A percentile compares a stretch with the other conserved stretches of the same genome.
Conservation (phyloP, 202 grass and related monocot species). For the Zizania palustris region DNA sequence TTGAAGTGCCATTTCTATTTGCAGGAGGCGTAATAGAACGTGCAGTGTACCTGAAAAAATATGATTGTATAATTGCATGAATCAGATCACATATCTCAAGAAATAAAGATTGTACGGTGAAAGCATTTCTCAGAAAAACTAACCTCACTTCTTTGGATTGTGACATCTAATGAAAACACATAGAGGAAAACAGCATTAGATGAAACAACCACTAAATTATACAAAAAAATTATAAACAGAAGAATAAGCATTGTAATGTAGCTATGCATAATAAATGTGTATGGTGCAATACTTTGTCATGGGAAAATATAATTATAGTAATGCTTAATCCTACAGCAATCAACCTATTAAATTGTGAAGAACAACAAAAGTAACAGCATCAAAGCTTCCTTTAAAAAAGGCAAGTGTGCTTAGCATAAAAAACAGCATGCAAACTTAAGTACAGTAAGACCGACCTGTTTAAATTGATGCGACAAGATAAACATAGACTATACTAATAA, state of each 20-base stretch:
- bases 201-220: slow-evolving; percentile 20
- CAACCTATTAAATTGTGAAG: too few relatives aligned
- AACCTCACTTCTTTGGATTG: slow-evolving; percentile 96
- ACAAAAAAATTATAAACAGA: neutral
- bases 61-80: slow-evolving; percentile 13
- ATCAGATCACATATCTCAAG: neutral
- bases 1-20: slow-evolving; percentile 51
- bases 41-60: slow-evolving; percentile 75
- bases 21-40: slow-evolving; percentile 87
- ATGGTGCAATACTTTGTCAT: too few relatives aligned
- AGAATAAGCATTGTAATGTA: neutral
- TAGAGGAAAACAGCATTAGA: slow-evolving; percentile 30
- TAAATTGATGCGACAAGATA: too few relatives aligned
- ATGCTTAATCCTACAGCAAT: too few relatives aligned
- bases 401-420: too few relatives aligned
- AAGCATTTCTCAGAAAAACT: slow-evolving; percentile 28
- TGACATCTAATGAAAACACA: slow-evolving; percentile 69
- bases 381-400: too few relatives aligned
- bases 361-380: too few relatives aligned
- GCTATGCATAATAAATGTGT: too few relatives aligned
- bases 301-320: too few relatives aligned
- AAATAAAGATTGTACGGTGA: neutral
- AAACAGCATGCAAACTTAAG: too few relatives aligned
- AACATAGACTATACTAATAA: too few relatives aligned
- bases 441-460: too few relatives aligned